phyloP scores from a whole-genome alignment of 495 filamentous ascomycete genomes.

The Recurvomyces mirabilis region DNA sequence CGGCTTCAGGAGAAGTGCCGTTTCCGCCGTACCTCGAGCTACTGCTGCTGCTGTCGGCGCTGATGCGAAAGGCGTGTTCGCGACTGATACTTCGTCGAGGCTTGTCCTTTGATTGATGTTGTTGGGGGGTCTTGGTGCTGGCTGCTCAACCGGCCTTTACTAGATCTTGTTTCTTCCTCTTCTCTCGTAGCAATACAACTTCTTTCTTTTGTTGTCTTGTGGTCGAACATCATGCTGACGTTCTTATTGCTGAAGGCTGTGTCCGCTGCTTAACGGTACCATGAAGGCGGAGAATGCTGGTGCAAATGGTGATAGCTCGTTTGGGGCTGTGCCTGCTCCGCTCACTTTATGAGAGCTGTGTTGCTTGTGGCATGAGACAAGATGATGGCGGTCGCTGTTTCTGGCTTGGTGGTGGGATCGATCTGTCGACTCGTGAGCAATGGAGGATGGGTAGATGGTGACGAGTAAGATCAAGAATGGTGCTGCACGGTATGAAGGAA shows the following conservation, averaged over 20 bases:
- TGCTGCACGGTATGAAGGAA: too few relatives aligned
- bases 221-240: conserved; percentile 4
- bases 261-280: conserved; percentile 80
- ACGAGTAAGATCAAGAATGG: too few relatives aligned
- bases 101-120: neutral
- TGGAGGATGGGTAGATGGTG: too few relatives aligned
- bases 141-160: neutral
- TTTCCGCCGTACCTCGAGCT: too few relatives aligned
- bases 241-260: conserved; percentile 48
- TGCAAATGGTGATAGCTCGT: conserved; percentile 28
- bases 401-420: too few relatives aligned
- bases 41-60: too few relatives aligned
- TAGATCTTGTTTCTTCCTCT: too few relatives aligned
- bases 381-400: too few relatives aligned
- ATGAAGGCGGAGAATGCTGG: conserved; percentile 56
- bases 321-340: conserved; percentile 30
- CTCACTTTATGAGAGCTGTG: conserved; percentile 6
- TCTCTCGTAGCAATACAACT: too few relatives aligned
- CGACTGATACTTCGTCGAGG: neutral
- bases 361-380: too few relatives aligned
- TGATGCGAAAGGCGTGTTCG: neutral
- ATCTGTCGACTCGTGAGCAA: too few relatives aligned
- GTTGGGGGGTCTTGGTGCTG: neutral
- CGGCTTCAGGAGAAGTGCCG: neutral
- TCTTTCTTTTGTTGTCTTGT: neutral